A percentile compares a stretch with the other conserved stretches of the same genome.
phyloP scores from a whole-genome alignment of 768 basidiomycete species.

The Xanthoconium purpureum region DNA sequence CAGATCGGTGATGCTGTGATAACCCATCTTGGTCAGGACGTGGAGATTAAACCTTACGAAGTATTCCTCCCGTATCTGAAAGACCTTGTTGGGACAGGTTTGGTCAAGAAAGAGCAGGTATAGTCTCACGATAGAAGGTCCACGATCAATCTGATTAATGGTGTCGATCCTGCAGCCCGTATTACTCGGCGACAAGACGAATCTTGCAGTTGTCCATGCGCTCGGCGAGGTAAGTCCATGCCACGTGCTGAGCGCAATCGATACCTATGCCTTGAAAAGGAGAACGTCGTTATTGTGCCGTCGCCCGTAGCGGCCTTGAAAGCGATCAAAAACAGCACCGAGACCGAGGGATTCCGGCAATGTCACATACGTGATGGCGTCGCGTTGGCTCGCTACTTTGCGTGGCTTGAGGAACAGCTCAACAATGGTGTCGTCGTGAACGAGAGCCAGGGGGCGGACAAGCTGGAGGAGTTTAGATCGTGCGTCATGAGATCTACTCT shows the following conservation, averaged over 20 bases:
- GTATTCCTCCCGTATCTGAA: constrained; percentile 63
- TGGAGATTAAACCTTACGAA: constrained; percentile 71
- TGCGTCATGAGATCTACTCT: constrained; percentile 37
- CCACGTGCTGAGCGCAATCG: not conserved
- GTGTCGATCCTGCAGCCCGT: constrained; percentile 50
- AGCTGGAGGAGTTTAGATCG: constrained; percentile 80
- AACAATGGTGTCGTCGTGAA: constrained; percentile 56
- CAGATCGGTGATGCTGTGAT: constrained; percentile 43
- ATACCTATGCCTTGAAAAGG: constrained; percentile 33
- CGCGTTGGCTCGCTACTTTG: constrained; percentile 85
- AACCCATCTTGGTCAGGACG: constrained; percentile 50
- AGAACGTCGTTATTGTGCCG: constrained; percentile 55
- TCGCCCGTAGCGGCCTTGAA: constrained; percentile 81
- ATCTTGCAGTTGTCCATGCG: constrained; percentile 77
- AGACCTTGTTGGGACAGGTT: constrained; percentile 39
- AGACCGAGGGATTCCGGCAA: constrained; percentile 87
- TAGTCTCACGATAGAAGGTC: constrained; percentile 3
- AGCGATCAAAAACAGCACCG: constrained; percentile 74
- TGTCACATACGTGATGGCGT: constrained; percentile 87
- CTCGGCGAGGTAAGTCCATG: constrained; percentile 56
- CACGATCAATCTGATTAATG: not conserved
- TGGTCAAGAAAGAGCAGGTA: constrained; percentile 34
- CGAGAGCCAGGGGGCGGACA: constrained; percentile 78
- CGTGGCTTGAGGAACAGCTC: constrained; percentile 90
- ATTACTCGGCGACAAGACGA: constrained; percentile 73